A percentile compares a stretch with the other conserved stretches of the same genome.
Evolutionary conservation across 331 rosid species (phyloP).

Genomic region (Pyracantha coccinea): DNA sequence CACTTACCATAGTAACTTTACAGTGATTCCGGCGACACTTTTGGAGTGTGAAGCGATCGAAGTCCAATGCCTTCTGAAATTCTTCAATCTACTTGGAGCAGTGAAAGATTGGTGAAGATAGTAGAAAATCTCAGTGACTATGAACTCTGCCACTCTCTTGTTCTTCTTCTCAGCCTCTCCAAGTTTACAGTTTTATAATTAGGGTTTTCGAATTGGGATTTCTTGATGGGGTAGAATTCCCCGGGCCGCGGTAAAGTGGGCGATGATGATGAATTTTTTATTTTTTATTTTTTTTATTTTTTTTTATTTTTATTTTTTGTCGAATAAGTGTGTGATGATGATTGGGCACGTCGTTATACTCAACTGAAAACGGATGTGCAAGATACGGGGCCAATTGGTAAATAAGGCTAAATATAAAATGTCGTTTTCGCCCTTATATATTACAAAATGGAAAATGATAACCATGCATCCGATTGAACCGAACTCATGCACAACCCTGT

Average conservation of each 20-base stretch:
- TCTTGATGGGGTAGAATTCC: neutral
- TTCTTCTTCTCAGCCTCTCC: neutral
- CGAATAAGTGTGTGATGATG: neutral
- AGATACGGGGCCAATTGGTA: neutral
- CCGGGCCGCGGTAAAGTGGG: neutral
- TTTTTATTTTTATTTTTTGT: no score
- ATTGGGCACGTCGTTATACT: neutral
- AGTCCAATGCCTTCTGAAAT: neutral
- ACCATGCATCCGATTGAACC: no score
- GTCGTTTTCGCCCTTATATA: no score
- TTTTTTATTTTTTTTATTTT: no score
- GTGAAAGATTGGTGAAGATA: neutral
- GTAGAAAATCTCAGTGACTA: no score
- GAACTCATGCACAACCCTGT: neutral
- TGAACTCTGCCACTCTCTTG: neutral
- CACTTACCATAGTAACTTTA: neutral
- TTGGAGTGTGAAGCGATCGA: neutral
- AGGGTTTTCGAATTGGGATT: constrained; percentile 6
- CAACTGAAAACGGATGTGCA: neutral
- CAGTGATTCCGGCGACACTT: neutral
- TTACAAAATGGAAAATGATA: no score
- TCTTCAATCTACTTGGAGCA: neutral
- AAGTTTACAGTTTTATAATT: neutral
- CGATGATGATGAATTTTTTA: no score
- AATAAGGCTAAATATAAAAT: neutral